Percentiles rank a stretch among this genome's conserved stretches.
Evolutionary conservation across 2,329 filamentous ascomycete genomes (phyloP).

Genomic region (Nemania bipapillata): DNA sequence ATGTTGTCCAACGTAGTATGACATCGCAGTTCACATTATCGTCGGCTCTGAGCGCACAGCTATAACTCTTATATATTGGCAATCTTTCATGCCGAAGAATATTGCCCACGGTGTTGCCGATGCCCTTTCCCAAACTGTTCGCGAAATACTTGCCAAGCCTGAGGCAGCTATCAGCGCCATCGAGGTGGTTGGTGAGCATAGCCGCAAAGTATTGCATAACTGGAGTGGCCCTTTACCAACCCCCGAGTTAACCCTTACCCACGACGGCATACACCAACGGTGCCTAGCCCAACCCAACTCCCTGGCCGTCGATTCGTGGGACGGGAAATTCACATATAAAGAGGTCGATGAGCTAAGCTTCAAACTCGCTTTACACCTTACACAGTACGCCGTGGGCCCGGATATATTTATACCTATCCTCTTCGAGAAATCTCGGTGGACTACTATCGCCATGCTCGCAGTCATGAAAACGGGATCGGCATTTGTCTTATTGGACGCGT

Average conservation of each 20-base stretch:
- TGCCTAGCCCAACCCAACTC: constrained; percentile 16
- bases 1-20: constrained; percentile 17
- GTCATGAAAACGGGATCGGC: constrained; percentile 45
- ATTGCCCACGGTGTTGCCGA: constrained; percentile 5
- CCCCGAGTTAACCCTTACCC: constrained; percentile 1
- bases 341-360: constrained; percentile 41
- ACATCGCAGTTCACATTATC: constrained; percentile 2
- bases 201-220: constrained; percentile 8
- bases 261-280: constrained; percentile 18
- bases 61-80: constrained; percentile 1
- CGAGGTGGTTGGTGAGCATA: constrained; percentile 2
- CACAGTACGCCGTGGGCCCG: constrained; percentile 5
- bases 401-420: constrained; percentile 25
- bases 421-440: constrained; percentile 36
- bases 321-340: constrained; percentile 39
- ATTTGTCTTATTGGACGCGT: constrained; percentile 43
- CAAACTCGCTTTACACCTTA: constrained; percentile 14
- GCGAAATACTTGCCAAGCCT: constrained; percentile 1
- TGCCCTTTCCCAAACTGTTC: constrained; percentile 2
- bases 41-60: not conserved
- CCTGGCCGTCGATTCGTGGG: constrained; percentile 27
- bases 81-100: constrained; percentile 5
- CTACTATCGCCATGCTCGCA: constrained; percentile 38
- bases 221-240: constrained; percentile 13
- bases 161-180: not conserved